Base-by-base conservation (phyloP, 352 stramenopile genomes). In the Phytophthora capsici region DNA sequence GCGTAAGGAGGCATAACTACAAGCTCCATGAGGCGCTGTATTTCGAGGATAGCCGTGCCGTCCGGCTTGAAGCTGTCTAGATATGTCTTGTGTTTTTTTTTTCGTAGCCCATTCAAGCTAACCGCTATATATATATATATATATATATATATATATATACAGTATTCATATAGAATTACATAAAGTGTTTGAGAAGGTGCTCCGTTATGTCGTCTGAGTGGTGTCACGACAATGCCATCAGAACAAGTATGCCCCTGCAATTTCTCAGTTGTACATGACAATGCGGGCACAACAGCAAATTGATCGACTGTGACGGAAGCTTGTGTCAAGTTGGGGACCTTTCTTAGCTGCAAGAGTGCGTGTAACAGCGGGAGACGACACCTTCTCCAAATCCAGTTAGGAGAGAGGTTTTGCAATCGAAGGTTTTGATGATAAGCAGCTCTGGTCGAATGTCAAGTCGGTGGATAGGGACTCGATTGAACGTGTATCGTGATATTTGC, bases 231-330 rank as follows among this genome's bases (percentile, higher is more conserved):
- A 34, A 77, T 44, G 0, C 58, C 53, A n/a, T 71, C 43, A 2
- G 57, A 19, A 14, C 63, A 76, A 1, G 68, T 76, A 7, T 77
- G 57, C 0, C 69, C 63, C 48, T 71, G 69, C 0, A 77, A 25
- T 20, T 77, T 77, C 45, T 71, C 69, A 0, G 63, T 66, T 1
- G 63, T 73, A 19, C 58, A 73, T 4, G 64, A 16, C 37, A 71
- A 77, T 5, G 52, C 64, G 1, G 64, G 50, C 0, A 71, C 69
- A 9, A 66, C 40, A 0, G 55, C 54, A 36, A 77, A 71, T 34
- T 73, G 59, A 20, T 63, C 22, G 0, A 73, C 46, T 0, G 69
- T 73, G 8, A 73, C 16, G 0, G 23, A 41, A 16, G 53, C 41
- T 55, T 69, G 54, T 1, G 41, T 9, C 6, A 73, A 25, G 14